A percentile compares a stretch with the other conserved stretches of the same genome.
Conservation (phyloP, 2,329 filamentous ascomycete genomes). For the Dothistroma septosporum region DNA sequence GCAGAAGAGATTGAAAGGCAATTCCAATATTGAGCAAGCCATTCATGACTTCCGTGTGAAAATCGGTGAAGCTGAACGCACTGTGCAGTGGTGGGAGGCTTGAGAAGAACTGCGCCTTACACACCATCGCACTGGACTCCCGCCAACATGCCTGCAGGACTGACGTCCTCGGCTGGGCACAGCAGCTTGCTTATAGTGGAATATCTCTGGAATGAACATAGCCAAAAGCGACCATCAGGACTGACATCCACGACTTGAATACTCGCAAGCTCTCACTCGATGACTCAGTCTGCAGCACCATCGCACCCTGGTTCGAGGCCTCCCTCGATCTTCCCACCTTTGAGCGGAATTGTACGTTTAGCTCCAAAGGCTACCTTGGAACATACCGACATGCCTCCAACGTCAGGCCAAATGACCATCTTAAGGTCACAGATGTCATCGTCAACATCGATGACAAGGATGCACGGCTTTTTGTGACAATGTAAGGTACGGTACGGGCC, state of each 20-base stretch:
- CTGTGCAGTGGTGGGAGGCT: not conserved
- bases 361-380: not conserved
- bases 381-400: not conserved
- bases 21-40: not conserved
- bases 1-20: slow-evolving; percentile 1
- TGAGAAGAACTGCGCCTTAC: too few relatives aligned
- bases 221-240: not conserved
- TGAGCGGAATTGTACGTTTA: not conserved
- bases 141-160: too few relatives aligned
- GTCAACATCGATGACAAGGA: too few relatives aligned
- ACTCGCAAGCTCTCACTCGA: not conserved
- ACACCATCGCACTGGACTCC: too few relatives aligned
- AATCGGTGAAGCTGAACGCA: not conserved
- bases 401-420: not conserved
- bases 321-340: not conserved
- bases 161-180: not conserved
- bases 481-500: too few relatives aligned
- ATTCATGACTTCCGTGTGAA: not conserved
- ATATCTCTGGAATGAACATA: not conserved
- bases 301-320: not conserved
- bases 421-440: not conserved
- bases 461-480: too few relatives aligned
- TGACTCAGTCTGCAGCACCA: not conserved
- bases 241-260: not conserved
- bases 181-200: not conserved